These are phyloP conservation scores for Mitragyna speciosa DNA, from an alignment of 257 asterid genomes.

Conservation along the genomic window DNA sequence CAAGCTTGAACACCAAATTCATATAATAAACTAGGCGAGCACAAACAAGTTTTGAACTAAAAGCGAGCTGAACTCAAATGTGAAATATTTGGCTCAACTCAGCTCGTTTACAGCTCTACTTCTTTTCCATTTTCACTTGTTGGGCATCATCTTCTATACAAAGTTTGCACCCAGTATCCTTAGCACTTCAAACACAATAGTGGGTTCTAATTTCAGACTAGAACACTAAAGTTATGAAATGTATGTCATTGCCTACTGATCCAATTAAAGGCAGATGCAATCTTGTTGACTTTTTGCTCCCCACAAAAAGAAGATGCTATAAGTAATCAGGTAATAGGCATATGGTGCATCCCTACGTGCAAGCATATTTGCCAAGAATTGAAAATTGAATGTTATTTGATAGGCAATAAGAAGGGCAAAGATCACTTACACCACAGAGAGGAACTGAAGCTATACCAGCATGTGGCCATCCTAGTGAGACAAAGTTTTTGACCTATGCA, in stretches of 20 bases:
- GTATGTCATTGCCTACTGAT: background rate
- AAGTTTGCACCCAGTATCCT: background rate
- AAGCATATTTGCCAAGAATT: background rate
- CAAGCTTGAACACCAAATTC: too few relatives aligned
- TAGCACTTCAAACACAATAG: background rate
- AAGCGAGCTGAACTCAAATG: too few relatives aligned
- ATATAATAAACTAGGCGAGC: too few relatives aligned
- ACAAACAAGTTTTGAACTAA: too few relatives aligned
- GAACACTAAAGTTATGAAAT: background rate
- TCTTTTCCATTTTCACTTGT: background rate
- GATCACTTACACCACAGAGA: constrained; percentile 83
- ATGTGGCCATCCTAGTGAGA: constrained; percentile 95
- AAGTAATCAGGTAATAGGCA: background rate
- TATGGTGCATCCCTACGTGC: background rate
- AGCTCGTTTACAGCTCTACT: too few relatives aligned
- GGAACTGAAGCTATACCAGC: constrained; percentile 99
- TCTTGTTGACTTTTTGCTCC: background rate
- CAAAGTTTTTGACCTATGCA: constrained; percentile 74
- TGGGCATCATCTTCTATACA: background rate
- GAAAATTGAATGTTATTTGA: background rate
- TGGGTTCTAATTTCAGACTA: background rate
- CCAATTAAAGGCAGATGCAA: background rate
- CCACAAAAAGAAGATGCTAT: background rate
- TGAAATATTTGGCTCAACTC: too few relatives aligned
- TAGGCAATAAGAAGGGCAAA: constrained; percentile 10